Evolutionary conservation across 805 yeast species (phyloP), one percentile per base, ranked within the genome.

Genomic region (Ogataea philodendri): DNA sequence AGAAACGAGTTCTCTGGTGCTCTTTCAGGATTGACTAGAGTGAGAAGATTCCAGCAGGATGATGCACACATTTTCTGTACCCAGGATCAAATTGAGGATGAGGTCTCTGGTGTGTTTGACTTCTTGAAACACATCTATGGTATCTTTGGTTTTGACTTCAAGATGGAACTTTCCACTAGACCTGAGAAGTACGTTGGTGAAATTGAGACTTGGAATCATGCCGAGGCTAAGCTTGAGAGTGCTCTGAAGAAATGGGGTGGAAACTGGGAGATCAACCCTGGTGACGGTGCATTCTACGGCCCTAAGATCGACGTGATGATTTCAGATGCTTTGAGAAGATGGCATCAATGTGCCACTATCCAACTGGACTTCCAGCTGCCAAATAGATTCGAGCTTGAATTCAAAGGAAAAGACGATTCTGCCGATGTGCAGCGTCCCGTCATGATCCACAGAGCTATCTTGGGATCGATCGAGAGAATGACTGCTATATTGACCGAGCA

Each of bases 331-430:
- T 74, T 88, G 61, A 78, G 76, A 60, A 84, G 97, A 81, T 87
- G 96, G 95, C 93, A 85, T 70, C 98, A 93, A 70, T 90, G 97
- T 75, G 98, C 98, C 44, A 93, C 98, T 38, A 85, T 93, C 62
- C 98, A 93, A 72, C 77, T 93, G 60, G 98, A 93, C 67, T 93
- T 90, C 95, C 98, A 93, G 74, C 74, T 93, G 57, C 98, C 98
- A 48, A 72, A 75, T 54, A 82, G 98, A 67, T 93, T 93, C 59
- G 95, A 84, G 53, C 76, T 93, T 52, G 88, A 84, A 63, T 93
- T 74, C 72, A 83, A 84, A 67, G 74, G 84, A 32, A 79, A 76
- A 66, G 83, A 74, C 46, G 76, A 66, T 28, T 52, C 60, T n/a
- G 70, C 73, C 46, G 76, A 74, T 44, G 72, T 71, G 51, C 76